Conservation (phyloP, 2,329 filamentous ascomycete species). For the Fusarium sp. region DNA sequence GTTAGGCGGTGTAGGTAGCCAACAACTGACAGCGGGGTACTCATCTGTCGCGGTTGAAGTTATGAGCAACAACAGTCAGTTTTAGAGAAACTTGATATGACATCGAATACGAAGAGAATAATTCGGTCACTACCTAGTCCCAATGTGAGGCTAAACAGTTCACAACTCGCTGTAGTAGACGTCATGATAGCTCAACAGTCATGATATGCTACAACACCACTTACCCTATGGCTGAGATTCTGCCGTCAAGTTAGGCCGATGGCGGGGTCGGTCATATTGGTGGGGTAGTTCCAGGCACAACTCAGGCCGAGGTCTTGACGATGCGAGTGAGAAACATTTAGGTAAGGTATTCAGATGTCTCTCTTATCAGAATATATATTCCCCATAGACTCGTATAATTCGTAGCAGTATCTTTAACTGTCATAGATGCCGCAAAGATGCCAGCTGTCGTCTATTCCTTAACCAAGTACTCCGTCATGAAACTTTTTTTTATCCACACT, state of each 20-base stretch:
- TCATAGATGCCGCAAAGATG: conserved; percentile 25
- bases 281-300: conserved; percentile 37
- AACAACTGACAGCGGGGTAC: conserved; percentile 1
- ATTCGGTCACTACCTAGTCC: background rate
- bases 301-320: background rate
- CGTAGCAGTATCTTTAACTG: conserved; percentile 12
- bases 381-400: conserved; percentile 7
- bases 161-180: background rate
- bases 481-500: conserved; percentile 19
- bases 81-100: background rate
- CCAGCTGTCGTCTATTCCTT: conserved; percentile 41
- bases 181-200: conserved; percentile 25
- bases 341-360: conserved; percentile 1
- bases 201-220: conserved; percentile 7
- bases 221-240: conserved; percentile 42
- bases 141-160: background rate
- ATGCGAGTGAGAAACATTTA: background rate
- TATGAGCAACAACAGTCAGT: background rate
- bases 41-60: background rate
- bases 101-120: background rate
- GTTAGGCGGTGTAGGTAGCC: conserved; percentile 33
- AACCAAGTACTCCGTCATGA: conserved; percentile 33
- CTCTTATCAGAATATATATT: background rate
- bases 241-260: conserved; percentile 45
- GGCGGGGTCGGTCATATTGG: conserved; percentile 47